phyloP scores from a whole-genome alignment of 2,329 filamentous ascomycete genomes.

The Colletotrichum sp. region DNA sequence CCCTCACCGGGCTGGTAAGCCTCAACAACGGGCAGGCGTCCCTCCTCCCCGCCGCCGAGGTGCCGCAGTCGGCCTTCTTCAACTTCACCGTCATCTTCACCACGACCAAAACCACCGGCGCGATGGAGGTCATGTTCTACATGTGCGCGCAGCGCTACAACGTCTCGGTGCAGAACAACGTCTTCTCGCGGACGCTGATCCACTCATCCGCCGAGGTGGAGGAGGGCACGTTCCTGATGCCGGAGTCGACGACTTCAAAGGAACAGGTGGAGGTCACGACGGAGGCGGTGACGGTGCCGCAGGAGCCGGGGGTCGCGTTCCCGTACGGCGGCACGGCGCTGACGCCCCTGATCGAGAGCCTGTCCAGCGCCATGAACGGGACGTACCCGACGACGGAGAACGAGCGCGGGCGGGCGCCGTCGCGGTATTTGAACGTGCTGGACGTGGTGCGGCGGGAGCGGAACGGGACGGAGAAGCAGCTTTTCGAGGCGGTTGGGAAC shows the following conservation, averaged over 20 bases:
- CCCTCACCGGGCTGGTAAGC: background rate
- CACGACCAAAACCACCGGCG: background rate
- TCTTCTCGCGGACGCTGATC: background rate
- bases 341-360: background rate
- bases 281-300: background rate
- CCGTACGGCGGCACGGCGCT: background rate
- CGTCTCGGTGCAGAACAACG: background rate
- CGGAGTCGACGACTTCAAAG: background rate
- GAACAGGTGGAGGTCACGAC: background rate
- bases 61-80: background rate
- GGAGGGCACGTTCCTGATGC: background rate
- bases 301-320: background rate
- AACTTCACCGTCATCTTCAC: background rate
- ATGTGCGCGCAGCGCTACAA: slow-evolving; percentile 1
- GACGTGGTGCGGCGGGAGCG: background rate
- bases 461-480: background rate
- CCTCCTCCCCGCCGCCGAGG: background rate
- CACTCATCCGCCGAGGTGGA: background rate
- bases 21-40: background rate
- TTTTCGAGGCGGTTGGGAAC: background rate
- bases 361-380: background rate
- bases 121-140: background rate
- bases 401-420: background rate
- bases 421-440: background rate
- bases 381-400: background rate